phyloP scores from a whole-genome alignment of 2,329 filamentous ascomycete genomes.

The Bipolaris victoriae region DNA sequence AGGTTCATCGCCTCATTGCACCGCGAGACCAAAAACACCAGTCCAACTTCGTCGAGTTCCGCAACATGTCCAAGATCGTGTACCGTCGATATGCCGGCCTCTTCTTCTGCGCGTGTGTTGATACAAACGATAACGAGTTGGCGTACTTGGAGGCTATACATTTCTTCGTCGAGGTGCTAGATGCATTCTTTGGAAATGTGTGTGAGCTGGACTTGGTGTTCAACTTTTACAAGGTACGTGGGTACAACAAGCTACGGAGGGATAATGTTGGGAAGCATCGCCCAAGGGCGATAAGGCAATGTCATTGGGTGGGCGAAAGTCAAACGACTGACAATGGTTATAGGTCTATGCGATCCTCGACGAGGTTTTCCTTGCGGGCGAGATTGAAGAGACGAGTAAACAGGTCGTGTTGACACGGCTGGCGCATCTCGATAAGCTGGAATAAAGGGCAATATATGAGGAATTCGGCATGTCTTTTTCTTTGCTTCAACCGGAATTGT shows the following conservation, averaged over 20 bases:
- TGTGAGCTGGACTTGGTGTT: conserved; percentile 92
- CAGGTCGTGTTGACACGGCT: conserved; percentile 93
- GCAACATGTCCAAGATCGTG: conserved; percentile 87
- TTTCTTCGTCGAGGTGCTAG: conserved; percentile 98
- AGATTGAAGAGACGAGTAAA: conserved; percentile 99
- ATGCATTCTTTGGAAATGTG: conserved; percentile 98
- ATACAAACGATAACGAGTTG: conserved; percentile 98
- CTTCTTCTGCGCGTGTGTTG: conserved; percentile 99
- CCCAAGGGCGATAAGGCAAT: not conserved
- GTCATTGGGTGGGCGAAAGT: not conserved
- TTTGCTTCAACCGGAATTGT: not conserved
- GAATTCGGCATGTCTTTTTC: not conserved
- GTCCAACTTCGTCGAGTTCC: conserved; percentile 97
- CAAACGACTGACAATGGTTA: conserved; percentile 18
- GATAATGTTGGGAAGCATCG: not conserved
- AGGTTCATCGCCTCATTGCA: conserved; percentile 96
- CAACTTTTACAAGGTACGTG: conserved; percentile 70
- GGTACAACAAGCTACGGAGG: not conserved
- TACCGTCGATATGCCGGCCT: conserved; percentile 97
- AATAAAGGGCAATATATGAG: conserved; percentile 57
- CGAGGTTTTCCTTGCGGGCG: conserved; percentile 95
- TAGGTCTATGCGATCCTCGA: conserved; percentile 97
- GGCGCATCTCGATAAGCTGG: conserved; percentile 95
- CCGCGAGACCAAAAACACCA: conserved; percentile 99
- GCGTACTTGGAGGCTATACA: conserved; percentile 97